phyloP scores from a whole-genome alignment of 1,284 basidiomycete genomes.

The Retiboletus fuscus region DNA sequence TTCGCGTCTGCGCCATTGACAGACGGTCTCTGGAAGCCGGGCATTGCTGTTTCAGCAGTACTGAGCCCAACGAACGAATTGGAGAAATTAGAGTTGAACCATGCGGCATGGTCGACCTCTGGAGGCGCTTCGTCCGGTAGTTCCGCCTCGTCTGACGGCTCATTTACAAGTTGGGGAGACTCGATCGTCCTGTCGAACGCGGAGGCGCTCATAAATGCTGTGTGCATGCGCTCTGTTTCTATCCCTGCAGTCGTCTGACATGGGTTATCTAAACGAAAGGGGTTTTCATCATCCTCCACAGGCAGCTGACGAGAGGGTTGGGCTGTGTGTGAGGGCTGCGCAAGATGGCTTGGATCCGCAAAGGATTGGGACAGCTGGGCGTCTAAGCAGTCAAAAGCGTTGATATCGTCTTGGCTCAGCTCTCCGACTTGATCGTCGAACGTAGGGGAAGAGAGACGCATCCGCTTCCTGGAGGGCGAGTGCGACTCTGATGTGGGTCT shows the following conservation, averaged over 20 bases:
- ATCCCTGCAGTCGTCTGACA: neutral
- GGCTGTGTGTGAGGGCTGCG: neutral
- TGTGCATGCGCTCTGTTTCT: slow-evolving; percentile 24
- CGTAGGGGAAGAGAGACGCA: slow-evolving; percentile 75
- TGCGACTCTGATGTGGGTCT: neutral
- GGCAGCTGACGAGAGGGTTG: neutral
- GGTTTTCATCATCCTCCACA: slow-evolving; percentile 59
- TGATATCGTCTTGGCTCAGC: slow-evolving; percentile 67
- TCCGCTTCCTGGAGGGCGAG: slow-evolving; percentile 64
- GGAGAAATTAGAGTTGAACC: slow-evolving; percentile 61
- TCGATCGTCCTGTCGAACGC: slow-evolving; percentile 14
- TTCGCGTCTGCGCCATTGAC: slow-evolving; percentile 34
- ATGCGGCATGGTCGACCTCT: slow-evolving; percentile 63
- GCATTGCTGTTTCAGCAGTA: slow-evolving; percentile 40
- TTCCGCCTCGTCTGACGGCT: slow-evolving; percentile 39
- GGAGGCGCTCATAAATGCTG: slow-evolving; percentile 38
- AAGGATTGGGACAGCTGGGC: slow-evolving; percentile 57
- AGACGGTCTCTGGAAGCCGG: slow-evolving; percentile 40
- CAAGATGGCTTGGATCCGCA: neutral
- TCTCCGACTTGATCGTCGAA: slow-evolving; percentile 68
- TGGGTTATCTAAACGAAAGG: slow-evolving; percentile 50
- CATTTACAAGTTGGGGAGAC: neutral
- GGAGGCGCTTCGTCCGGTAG: slow-evolving; percentile 58
- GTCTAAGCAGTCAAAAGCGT: slow-evolving; percentile 68
- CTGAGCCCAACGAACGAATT: slow-evolving; percentile 54